These are phyloP conservation scores for Quercus agrifolia DNA, from an alignment of 306 rosid species.

Conservation along the genomic window DNA sequence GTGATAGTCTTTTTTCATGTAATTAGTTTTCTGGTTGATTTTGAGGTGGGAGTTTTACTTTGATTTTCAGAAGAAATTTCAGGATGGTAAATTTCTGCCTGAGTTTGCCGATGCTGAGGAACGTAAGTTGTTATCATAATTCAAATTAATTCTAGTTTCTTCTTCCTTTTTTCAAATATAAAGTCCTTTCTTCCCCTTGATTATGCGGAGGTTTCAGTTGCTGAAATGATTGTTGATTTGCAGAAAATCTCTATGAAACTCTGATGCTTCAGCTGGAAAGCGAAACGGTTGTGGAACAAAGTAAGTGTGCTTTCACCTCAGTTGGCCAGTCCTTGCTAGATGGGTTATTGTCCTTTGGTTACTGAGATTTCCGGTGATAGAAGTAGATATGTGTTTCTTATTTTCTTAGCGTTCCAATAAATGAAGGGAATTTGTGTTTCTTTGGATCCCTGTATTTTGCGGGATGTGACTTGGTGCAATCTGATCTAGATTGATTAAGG, in stretches of 20 bases:
- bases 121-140: constrained; percentile 38
- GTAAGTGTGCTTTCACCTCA: constrained; percentile 45
- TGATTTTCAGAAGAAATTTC: constrained; percentile 39
- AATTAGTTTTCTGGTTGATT: constrained; percentile 4
- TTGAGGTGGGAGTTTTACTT: constrained; percentile 19
- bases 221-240: constrained; percentile 16
- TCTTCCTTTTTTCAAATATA: not conserved
- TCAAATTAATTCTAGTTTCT: constrained; percentile 7
- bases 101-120: constrained; percentile 86
- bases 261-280: constrained; percentile 73
- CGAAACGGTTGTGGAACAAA: constrained; percentile 41
- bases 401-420: not conserved
- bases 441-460: not conserved
- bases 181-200: not conserved
- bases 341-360: constrained; percentile 6
- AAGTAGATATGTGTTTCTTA: not conserved
- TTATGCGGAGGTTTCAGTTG: constrained; percentile 6
- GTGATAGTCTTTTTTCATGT: not conserved
- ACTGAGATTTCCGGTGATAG: not conserved
- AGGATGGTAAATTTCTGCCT: constrained; percentile 62
- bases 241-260: constrained; percentile 68
- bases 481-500: not conserved
- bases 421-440: not conserved
- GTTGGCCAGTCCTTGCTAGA: constrained; percentile 8
- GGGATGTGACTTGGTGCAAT: not conserved